These are phyloP conservation scores for Tylopilus vinaceipallidus DNA, from an alignment of 768 basidiomycete species.

Conservation along the genomic window DNA sequence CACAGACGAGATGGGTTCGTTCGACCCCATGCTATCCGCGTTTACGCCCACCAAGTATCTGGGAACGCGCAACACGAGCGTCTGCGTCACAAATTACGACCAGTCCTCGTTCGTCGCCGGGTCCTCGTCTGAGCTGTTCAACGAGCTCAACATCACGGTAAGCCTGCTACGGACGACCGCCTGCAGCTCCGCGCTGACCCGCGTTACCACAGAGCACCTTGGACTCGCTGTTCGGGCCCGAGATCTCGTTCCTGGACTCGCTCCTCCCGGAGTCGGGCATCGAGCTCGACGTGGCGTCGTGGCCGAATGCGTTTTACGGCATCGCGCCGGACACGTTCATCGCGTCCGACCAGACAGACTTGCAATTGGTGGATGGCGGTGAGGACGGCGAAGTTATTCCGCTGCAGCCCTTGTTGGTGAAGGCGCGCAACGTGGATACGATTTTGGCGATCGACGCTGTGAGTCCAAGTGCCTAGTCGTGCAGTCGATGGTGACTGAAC, in stretches of 20 bases:
- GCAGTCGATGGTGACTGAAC: background rate
- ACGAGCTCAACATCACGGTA: slow-evolving; percentile 29
- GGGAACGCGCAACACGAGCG: slow-evolving; percentile 36
- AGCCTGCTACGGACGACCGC: background rate
- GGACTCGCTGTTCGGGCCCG: slow-evolving; percentile 9
- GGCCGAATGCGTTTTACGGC: slow-evolving; percentile 40
- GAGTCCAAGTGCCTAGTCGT: background rate
- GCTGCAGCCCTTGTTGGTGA: slow-evolving; percentile 48
- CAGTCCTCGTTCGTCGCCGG: slow-evolving; percentile 38
- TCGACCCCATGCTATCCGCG: slow-evolving; percentile 43
- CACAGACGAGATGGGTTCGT: slow-evolving; percentile 42
- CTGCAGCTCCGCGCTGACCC: background rate
- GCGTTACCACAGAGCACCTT: too few relatives aligned
- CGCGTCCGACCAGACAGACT: slow-evolving; percentile 30
- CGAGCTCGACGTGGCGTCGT: slow-evolving; percentile 31
- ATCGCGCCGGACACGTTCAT: slow-evolving; percentile 35
- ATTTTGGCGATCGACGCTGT: slow-evolving; percentile 50
- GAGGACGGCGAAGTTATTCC: slow-evolving; percentile 45
- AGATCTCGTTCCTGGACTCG: slow-evolving; percentile 14
- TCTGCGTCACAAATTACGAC: slow-evolving; percentile 37
- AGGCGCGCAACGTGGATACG: slow-evolving; percentile 44
- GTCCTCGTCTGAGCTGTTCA: slow-evolving; percentile 39
- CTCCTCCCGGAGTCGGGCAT: slow-evolving; percentile 25
- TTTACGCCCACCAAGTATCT: slow-evolving; percentile 45
- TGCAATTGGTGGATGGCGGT: slow-evolving; percentile 41